phyloP scores from a whole-genome alignment of 768 basidiomycete species.

The Leucocoprinus sp. region DNA sequence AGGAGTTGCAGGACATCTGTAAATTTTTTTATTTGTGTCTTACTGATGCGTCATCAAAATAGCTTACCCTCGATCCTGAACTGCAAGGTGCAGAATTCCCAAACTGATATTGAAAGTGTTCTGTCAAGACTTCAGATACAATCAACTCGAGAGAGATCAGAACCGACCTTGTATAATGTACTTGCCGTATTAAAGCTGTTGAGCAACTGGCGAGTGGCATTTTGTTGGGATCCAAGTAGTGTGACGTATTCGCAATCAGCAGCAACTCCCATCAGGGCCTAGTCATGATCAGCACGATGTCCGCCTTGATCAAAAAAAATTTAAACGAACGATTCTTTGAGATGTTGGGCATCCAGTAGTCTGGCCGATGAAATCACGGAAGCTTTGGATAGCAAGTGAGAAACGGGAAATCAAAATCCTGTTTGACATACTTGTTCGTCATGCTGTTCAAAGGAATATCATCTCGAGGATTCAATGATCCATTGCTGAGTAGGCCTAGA shows the following conservation, averaged over 20 bases:
- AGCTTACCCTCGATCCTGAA: constrained; percentile 49
- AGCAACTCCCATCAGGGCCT: constrained; percentile 80
- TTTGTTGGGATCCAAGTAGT: constrained; percentile 52
- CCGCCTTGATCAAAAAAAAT: not conserved
- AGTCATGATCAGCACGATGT: constrained; percentile 3
- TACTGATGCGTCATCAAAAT: too few species aligned
- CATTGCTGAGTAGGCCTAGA: constrained; percentile 3
- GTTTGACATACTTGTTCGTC: constrained; percentile 44
- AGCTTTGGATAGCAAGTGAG: constrained; percentile 35
- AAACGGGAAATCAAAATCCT: not conserved
- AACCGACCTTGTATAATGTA: constrained; percentile 53
- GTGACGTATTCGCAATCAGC: constrained; percentile 76
- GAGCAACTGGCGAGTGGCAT: constrained; percentile 68
- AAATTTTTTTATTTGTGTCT: too few species aligned
- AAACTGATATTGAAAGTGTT: constrained; percentile 78
- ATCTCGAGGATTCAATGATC: constrained; percentile 25
- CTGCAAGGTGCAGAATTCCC: constrained; percentile 71
- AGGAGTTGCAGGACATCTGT: constrained; percentile 55
- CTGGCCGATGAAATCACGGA: constrained; percentile 58
- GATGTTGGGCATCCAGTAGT: constrained; percentile 62
- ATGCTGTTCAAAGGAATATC: constrained; percentile 47
- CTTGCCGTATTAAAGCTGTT: constrained; percentile 77
- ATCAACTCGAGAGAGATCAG: constrained; percentile 2
- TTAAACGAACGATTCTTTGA: constrained; percentile 53
- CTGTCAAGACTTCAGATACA: constrained; percentile 21